These are phyloP conservation scores for Triticum dicoccoides DNA, from an alignment of 176 grass and related monocot genomes.

Conservation along the genomic window DNA sequence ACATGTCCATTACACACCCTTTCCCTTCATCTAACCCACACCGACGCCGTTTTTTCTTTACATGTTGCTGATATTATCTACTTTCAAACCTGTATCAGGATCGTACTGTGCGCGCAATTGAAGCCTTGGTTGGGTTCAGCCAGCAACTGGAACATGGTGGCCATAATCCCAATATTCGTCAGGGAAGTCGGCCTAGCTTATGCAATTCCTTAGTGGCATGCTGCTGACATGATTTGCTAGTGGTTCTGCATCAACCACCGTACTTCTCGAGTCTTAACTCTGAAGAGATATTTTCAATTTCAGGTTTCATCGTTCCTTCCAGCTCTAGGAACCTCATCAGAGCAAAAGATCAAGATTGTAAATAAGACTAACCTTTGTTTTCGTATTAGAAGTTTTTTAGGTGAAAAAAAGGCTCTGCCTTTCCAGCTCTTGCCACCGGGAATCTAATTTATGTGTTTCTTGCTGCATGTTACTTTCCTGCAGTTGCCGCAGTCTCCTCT, in stretches of 20 bases:
- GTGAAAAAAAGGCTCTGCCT: background rate
- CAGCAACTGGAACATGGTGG: conserved; percentile 35
- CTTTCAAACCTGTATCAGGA: conserved; percentile 36
- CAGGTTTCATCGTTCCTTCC: conserved; percentile 1
- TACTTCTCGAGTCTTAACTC: background rate
- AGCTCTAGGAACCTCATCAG: background rate
- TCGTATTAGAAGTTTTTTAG: background rate
- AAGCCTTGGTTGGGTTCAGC: conserved; percentile 51
- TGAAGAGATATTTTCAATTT: conserved; percentile 13
- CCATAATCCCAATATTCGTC: conserved; percentile 16
- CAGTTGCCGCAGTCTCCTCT: background rate
- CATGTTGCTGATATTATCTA: background rate
- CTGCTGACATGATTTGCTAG: background rate
- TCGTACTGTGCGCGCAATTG: conserved; percentile 48
- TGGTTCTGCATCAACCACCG: background rate
- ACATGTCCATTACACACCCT: background rate
- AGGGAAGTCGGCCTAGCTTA: conserved; percentile 34
- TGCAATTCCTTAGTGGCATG: background rate
- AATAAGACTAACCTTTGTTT: background rate
- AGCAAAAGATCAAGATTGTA: conserved; percentile 4
- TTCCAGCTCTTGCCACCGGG: background rate
- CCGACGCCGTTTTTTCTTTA: background rate
- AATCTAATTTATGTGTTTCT: background rate
- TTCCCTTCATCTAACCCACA: background rate
- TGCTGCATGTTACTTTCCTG: background rate